Evolutionary conservation across 805 yeast genomes (phyloP).

Genomic region (Candida vaughaniae): DNA sequence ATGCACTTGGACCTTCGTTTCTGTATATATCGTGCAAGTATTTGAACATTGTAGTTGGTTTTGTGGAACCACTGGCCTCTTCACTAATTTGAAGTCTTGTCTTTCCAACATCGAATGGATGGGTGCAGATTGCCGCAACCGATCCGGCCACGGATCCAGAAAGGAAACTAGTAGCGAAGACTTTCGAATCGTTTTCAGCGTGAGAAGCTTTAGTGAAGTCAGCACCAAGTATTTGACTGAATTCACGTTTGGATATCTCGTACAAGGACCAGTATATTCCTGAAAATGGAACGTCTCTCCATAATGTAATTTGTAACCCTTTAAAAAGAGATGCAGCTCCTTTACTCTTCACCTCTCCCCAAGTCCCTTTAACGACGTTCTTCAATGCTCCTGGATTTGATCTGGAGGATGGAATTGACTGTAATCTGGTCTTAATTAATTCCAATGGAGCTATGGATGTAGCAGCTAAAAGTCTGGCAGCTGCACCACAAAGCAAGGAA

Average conservation of each 20-base stretch:
- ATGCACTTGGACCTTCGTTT: slow-evolving; percentile 76
- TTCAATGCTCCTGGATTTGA: slow-evolving; percentile 30
- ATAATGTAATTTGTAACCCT: slow-evolving; percentile 83
- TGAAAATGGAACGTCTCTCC: slow-evolving; percentile 97
- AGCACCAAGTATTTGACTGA: slow-evolving; percentile 21
- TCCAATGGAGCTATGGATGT: slow-evolving; percentile 86
- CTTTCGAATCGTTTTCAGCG: slow-evolving; percentile 33
- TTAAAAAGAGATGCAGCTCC: slow-evolving; percentile 74
- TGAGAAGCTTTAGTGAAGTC: slow-evolving; percentile 17
- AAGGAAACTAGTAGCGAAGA: slow-evolving; percentile 64
- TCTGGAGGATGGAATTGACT: slow-evolving; percentile 69
- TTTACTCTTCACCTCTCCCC: slow-evolving; percentile 45
- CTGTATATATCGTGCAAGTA: slow-evolving; percentile 61
- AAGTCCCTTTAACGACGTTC: slow-evolving; percentile 54
- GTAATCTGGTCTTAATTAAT: slow-evolving; percentile 81
- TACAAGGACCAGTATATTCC: slow-evolving; percentile 93
- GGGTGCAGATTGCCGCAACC: slow-evolving; percentile 81
- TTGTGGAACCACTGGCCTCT: slow-evolving; percentile 6
- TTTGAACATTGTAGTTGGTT: slow-evolving; percentile 59
- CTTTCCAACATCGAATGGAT: slow-evolving; percentile 97
- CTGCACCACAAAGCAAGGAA: slow-evolving; percentile 81
- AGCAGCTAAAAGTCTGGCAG: slow-evolving; percentile 82
- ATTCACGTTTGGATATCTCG: slow-evolving; percentile 46
- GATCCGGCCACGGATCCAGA: slow-evolving; percentile 85
- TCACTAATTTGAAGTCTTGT: slow-evolving; percentile 77